Base-by-base conservation (phyloP, 2,329 filamentous ascomycete genomes). In the Dendryphion nanum region DNA sequence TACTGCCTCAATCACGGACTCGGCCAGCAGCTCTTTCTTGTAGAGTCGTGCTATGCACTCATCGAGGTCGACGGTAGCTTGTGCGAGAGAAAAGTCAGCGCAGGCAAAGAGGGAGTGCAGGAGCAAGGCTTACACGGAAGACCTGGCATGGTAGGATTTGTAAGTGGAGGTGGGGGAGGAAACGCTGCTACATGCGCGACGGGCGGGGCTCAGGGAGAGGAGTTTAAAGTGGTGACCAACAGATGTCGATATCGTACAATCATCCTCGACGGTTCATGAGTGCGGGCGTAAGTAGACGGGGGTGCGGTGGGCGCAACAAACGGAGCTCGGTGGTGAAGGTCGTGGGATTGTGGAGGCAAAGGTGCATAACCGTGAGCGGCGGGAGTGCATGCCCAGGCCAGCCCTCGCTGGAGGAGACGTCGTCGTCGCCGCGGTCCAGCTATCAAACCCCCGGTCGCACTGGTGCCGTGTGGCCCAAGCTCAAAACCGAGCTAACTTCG, bases 1-100 rank as follows among this genome's bases (percentile, higher is more conserved):
- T 81, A 98, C 91, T 59, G 93, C 93, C 73, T 98, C 93, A 69
- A 98, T 91, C 51, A 98, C 90, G 29, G 91, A 95, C 71, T 98
- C 93, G 58, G 93, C 90, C 42, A 98, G 81, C 43, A 98, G 81
- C 68, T 97, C 93, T 67, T 95, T 96, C 64, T 93, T 91, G 73
- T 97, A 97, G 37, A 98, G 81, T 53, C 91, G 86, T 65, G 88
- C 83, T 72, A 98, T 97, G 73, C 93, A 98, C 79, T 97, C 89
- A 74, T 98, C 93, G 59, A 98, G 82, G 69, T 98, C 91, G 72
- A 98, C 90, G 70, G 89, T 95, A 56, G 87, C 90, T 95, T 59
- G 34, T 30, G 19, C 30, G n/a, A 24, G 16, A 13, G 16, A 5
- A 13, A 6, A 16, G 44, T 61, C 43, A 63, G 57, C 30, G 30